These are phyloP conservation scores for Colletotrichum sublineola DNA, from an alignment of 2,329 filamentous ascomycete genomes.

Conservation along the genomic window DNA sequence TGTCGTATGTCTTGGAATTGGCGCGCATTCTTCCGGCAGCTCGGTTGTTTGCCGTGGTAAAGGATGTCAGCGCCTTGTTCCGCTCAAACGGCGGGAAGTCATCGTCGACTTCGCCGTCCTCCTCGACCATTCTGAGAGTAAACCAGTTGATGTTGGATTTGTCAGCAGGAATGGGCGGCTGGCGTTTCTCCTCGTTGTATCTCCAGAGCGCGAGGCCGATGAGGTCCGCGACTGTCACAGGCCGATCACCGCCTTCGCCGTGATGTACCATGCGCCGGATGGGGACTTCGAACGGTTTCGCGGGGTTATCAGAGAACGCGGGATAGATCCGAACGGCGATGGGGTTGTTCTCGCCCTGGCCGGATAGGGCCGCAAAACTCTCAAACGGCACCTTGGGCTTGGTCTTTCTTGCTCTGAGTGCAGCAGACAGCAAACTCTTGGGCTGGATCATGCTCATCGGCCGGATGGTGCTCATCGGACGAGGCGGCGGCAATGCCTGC, in stretches of 20 bases:
- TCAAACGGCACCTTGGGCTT: constrained; percentile 80
- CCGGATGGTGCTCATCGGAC: constrained; percentile 73
- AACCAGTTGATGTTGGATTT: constrained; percentile 86
- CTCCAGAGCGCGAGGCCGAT: constrained; percentile 84
- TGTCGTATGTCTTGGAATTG: constrained; percentile 83
- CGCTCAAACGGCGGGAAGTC: constrained; percentile 85
- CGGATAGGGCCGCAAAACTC: constrained; percentile 80
- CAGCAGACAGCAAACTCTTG: constrained; percentile 78
- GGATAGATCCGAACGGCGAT: constrained; percentile 83
- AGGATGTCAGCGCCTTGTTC: constrained; percentile 80
- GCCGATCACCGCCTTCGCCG: constrained; percentile 71
- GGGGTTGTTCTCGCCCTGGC: constrained; percentile 82
- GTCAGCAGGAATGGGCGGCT: constrained; percentile 73
- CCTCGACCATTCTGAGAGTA: constrained; percentile 86
- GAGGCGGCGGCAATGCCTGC: constrained; percentile 77
- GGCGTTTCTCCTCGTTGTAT: constrained; percentile 81
- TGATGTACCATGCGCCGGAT: constrained; percentile 78
- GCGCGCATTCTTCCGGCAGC: constrained; percentile 71
- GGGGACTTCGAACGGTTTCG: constrained; percentile 77
- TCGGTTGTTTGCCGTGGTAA: constrained; percentile 84
- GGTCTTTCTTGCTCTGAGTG: constrained; percentile 78
- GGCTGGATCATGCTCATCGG: constrained; percentile 77
- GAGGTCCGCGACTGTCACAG: constrained; percentile 82
- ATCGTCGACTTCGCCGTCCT: constrained; percentile 87
- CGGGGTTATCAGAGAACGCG: constrained; percentile 75